These are phyloP conservation scores for Termitomyces sp. DNA, from an alignment of 768 basidiomycete species.

Conservation along the genomic window DNA sequence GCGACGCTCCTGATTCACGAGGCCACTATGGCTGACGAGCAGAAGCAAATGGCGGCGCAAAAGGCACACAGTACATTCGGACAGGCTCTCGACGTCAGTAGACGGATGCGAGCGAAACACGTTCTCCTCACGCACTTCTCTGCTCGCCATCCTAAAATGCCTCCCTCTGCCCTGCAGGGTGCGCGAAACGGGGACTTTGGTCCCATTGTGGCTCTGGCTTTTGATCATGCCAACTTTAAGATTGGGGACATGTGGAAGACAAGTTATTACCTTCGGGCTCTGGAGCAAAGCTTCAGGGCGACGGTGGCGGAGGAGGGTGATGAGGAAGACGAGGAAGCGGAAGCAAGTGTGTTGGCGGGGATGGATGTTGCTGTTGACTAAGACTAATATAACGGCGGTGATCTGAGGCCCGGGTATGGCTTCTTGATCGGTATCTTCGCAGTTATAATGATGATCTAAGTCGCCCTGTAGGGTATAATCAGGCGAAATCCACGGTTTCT, in stretches of 20 bases:
- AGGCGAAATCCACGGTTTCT: too few relatives aligned
- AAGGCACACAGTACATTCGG: conserved; percentile 92
- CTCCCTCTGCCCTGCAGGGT: conserved; percentile 40
- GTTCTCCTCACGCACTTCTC: conserved; percentile 96
- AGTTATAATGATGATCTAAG: not conserved
- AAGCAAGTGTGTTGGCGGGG: conserved; percentile 6
- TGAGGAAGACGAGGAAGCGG: conserved; percentile 25
- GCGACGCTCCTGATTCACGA: conserved; percentile 92
- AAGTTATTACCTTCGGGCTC: conserved; percentile 66
- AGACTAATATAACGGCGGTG: not conserved
- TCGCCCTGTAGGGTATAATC: not conserved
- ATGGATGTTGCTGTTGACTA: conserved; percentile 19
- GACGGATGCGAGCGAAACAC: conserved; percentile 80
- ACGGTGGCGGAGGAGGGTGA: conserved; percentile 45
- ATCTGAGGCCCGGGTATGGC: not conserved
- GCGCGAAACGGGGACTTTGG: conserved; percentile 1
- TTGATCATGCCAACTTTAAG: conserved; percentile 71
- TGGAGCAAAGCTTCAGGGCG: conserved; percentile 61
- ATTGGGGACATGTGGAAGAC: conserved; percentile 87
- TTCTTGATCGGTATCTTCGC: not conserved
- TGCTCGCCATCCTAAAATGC: conserved; percentile 87
- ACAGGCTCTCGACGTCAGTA: conserved; percentile 79
- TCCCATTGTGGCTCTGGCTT: conserved; percentile 68
- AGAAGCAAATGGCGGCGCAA: conserved; percentile 61
- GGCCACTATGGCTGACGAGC: conserved; percentile 87